Evolutionary conservation across 2,329 filamentous ascomycete genomes (phyloP), one percentile per base, ranked within the genome.

Genomic region (Xylaria multiplex): DNA sequence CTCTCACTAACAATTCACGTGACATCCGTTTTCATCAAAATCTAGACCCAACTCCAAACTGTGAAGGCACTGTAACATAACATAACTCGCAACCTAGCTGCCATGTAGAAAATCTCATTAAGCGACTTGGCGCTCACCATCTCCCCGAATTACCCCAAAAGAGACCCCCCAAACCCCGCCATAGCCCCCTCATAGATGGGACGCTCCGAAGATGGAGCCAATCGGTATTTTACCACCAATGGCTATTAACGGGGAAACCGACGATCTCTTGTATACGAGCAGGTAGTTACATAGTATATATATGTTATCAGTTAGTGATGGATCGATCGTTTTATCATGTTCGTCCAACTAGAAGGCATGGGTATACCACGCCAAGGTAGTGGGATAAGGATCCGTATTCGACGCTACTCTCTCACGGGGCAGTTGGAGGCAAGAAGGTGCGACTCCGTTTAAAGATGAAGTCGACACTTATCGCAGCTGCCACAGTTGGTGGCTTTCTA

Each of bases 141-240:
- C 50, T 53, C 58, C 52, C 59, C 56, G 22, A 59, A 35, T 8
- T 62, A 53, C 57, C 64, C 61, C 64, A 53, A 61, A 30, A 45
- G 19, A 7, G 54, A 57, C 4, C 43, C 43, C 3, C n/a, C 16
- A 8, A 37, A 48, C 52, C 42, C 24, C 49, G 54, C 58, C 16
- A 11, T 35, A 16, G 2, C 49, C 19, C 27, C 45, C 30, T 64
- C 56, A 9, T 61, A 22, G 42, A 55, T 67, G 40, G 22, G 52
- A 53, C 57, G 30, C 19, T 11, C 64, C 61, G 61, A 62, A 42
- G 43, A 60, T 63, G 55, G 62, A 49, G 42, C 58, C 3, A 53
- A 46, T 35, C 27, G 24, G 32, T 53, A 67, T 53, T 69, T 69
- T 69, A 54, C 67, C 67, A 67, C 67, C 67, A 69, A 69, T 69